These are phyloP conservation scores for Penicillium occitanis DNA, from an alignment of 2,329 filamentous ascomycete species.

Conservation along the genomic window DNA sequence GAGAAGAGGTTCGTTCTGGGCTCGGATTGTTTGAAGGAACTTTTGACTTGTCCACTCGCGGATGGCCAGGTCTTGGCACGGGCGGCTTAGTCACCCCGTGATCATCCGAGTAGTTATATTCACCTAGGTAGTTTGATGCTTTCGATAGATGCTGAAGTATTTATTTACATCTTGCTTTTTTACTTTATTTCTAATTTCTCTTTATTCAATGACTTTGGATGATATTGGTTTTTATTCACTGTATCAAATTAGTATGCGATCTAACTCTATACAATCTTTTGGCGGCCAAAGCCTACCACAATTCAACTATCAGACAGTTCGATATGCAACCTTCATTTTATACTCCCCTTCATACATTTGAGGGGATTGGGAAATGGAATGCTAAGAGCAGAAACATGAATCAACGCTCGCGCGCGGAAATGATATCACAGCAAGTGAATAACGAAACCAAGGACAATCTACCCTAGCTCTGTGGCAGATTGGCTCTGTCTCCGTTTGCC, in stretches of 20 bases:
- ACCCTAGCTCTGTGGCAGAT: constrained; percentile 56
- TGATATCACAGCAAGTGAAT: not conserved
- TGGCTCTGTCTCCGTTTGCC: constrained; percentile 68
- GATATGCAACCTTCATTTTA: not conserved
- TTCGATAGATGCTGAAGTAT: not conserved
- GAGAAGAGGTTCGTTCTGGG: constrained; percentile 13
- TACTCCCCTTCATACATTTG: not conserved
- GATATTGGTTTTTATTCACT: not conserved
- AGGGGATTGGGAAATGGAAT: not conserved
- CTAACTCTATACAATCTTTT: constrained; percentile 12
- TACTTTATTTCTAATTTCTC: not conserved
- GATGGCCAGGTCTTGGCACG: constrained; percentile 18
- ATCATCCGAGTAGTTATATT: constrained; percentile 16
- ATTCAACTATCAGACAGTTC: not conserved
- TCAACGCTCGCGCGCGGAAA: not conserved
- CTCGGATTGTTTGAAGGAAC: constrained; percentile 54
- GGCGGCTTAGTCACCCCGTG: constrained; percentile 22
- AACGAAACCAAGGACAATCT: not conserved
- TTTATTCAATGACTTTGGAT: not conserved
- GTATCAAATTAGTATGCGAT: not conserved
- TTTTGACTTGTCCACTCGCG: constrained; percentile 63
- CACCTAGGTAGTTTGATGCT: not conserved
- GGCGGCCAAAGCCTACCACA: not conserved
- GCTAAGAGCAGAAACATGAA: not conserved
- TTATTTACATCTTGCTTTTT: too few relatives aligned